Conservation (phyloP, 1,284 basidiomycete species). For the Marasmius fiardii region DNA sequence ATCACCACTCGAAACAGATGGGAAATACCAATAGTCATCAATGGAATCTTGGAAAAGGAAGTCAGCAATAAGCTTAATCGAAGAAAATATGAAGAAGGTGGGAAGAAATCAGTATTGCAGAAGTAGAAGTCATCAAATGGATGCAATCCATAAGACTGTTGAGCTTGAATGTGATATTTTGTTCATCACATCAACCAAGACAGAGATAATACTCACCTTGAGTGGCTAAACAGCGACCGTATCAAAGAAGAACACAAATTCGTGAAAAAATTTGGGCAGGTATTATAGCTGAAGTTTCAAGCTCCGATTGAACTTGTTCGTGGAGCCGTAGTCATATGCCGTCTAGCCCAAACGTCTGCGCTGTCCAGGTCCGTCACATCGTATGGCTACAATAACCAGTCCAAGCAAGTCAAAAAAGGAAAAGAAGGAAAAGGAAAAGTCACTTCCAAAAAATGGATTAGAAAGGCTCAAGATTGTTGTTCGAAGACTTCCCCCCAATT, state of each 20-base stretch:
- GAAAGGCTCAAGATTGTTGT: slow-evolving; percentile 88
- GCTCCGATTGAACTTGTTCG: slow-evolving; percentile 14
- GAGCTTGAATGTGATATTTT: slow-evolving; percentile 68
- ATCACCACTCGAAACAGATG: too few relatives aligned
- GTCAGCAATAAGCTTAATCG: too few relatives aligned
- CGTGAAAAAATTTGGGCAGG: background rate
- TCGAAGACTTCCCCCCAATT: slow-evolving; percentile 84
- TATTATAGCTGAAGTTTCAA: slow-evolving; percentile 7
- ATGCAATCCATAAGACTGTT: slow-evolving; percentile 60
- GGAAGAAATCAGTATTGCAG: slow-evolving; percentile 57
- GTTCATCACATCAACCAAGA: slow-evolving; percentile 43
- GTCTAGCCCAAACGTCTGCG: too few relatives aligned
- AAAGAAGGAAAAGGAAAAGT: slow-evolving; percentile 20
- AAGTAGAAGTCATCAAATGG: slow-evolving; percentile 54
- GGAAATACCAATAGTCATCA: too few relatives aligned
- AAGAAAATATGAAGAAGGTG: slow-evolving; percentile 8
- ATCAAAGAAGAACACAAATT: slow-evolving; percentile 3
- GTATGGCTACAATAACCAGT: slow-evolving; percentile 25
- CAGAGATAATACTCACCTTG: background rate
- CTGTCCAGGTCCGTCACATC: background rate
- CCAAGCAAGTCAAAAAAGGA: slow-evolving; percentile 29
- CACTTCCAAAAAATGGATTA: slow-evolving; percentile 17
- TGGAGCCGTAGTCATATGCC: background rate
- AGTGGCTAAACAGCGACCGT: slow-evolving; percentile 22
- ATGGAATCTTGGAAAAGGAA: too few relatives aligned